Evolutionary conservation across 805 yeast genomes (phyloP).

Genomic region (Brettanomyces anomalus): DNA sequence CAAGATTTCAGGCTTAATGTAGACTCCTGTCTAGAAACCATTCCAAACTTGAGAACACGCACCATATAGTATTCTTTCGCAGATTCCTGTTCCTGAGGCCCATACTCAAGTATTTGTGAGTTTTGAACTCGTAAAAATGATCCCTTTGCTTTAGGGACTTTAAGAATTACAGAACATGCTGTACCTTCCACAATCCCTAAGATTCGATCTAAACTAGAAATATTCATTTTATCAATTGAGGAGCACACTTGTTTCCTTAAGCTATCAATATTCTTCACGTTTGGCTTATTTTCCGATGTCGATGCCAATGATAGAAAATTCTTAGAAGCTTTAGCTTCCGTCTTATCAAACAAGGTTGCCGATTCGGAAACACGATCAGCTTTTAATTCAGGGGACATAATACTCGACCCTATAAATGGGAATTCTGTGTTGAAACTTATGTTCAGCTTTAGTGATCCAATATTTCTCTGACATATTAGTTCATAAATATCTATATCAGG

Average conservation of each 20-base stretch:
- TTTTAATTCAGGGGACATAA: not conserved
- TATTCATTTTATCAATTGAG: slow-evolving; percentile 11
- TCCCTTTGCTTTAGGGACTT: slow-evolving; percentile 19
- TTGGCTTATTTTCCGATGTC: not conserved
- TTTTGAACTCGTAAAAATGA: slow-evolving; percentile 15
- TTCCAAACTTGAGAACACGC: slow-evolving; percentile 32
- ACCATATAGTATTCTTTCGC: slow-evolving; percentile 20
- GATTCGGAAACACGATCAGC: not conserved
- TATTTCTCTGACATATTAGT: slow-evolving; percentile 23
- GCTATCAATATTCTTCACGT: slow-evolving; percentile 6
- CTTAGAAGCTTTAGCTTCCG: slow-evolving; percentile 1
- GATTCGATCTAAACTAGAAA: slow-evolving; percentile 8
- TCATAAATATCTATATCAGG: slow-evolving; percentile 28
- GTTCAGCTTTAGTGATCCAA: slow-evolving; percentile 15
- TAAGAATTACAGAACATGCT: slow-evolving; percentile 17
- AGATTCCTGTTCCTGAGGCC: slow-evolving; percentile 2
- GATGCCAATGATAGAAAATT: not conserved
- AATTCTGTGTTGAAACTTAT: slow-evolving; percentile 9
- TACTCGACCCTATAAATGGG: slow-evolving; percentile 15
- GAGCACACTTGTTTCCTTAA: slow-evolving; percentile 7
- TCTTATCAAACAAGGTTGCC: slow-evolving; percentile 1
- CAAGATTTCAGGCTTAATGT: slow-evolving; percentile 25
- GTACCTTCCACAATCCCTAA: slow-evolving; percentile 9
- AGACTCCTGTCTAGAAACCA: slow-evolving; percentile 31
- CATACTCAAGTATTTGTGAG: not conserved